Evolutionary conservation across 164 flowering plant species (phyloP).

Genomic region (Berberis thunbergii): DNA sequence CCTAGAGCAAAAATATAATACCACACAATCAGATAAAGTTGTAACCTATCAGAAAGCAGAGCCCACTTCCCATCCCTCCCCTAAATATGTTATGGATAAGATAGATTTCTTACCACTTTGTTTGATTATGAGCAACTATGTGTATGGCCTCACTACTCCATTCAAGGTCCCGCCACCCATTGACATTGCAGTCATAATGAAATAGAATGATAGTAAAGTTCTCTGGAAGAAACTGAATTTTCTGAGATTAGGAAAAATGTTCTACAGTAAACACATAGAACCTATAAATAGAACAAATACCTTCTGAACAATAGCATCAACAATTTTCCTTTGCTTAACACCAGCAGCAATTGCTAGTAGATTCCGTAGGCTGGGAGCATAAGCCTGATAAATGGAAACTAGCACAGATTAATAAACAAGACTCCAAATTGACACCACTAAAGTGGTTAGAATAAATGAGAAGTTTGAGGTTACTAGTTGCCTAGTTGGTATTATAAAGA

Average conservation of each 20-base stretch:
- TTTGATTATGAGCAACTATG: slow-evolving; percentile 79
- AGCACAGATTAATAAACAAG: slow-evolving; percentile 2
- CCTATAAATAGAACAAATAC: slow-evolving; percentile 25
- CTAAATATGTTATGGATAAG: background rate
- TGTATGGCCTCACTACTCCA: slow-evolving; percentile 25
- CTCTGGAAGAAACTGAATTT: slow-evolving; percentile 15
- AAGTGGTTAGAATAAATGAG: too few species aligned
- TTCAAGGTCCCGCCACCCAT: slow-evolving; percentile 12
- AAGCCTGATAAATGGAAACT: slow-evolving; percentile 26
- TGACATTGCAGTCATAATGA: background rate
- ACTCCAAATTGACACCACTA: too few species aligned
- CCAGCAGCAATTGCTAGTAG: slow-evolving; percentile 90
- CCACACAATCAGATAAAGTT: background rate
- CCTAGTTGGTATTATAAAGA: too few species aligned
- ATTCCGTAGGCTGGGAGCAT: slow-evolving; percentile 30
- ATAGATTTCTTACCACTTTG: slow-evolving; percentile 62
- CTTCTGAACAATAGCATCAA: slow-evolving; percentile 71
- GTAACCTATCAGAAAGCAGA: background rate
- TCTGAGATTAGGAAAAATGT: slow-evolving; percentile 25
- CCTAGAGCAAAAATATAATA: slow-evolving; percentile 5
- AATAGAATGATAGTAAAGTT: background rate
- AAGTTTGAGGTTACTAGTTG: too few species aligned
- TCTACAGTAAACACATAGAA: background rate
- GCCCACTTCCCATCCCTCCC: background rate
- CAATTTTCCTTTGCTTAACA: slow-evolving; percentile 69